These are phyloP conservation scores for Hortaea sp. DNA, from an alignment of 2,329 filamentous ascomycete species.

Conservation along the genomic window DNA sequence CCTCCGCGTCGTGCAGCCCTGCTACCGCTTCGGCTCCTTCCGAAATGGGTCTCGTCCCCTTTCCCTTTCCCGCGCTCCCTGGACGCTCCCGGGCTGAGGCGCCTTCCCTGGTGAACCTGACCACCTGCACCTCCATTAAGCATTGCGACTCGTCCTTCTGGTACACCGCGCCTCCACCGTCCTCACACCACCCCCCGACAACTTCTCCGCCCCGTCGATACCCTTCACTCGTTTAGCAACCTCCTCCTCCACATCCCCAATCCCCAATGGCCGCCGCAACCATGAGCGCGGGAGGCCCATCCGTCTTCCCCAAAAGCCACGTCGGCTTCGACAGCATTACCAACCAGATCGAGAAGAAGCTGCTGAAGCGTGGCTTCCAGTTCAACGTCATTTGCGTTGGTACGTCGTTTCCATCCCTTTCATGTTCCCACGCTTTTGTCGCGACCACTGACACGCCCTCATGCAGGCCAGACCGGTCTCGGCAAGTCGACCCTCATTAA, in stretches of 20 bases:
- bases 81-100: not conserved
- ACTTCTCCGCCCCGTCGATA: no score
- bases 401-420: conserved; percentile 44
- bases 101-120: not conserved
- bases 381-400: conserved; percentile 99
- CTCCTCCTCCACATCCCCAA: no score
- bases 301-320: conserved; percentile 85
- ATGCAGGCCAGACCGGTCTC: conserved; percentile 85
- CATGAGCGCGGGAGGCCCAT: conserved; percentile 43
- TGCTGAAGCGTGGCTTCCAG: conserved; percentile 98
- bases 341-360: conserved; percentile 98
- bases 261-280: conserved; percentile 7
- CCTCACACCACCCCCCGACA: no score
- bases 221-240: no score
- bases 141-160: no score
- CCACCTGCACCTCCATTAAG: no score
- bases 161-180: no score
- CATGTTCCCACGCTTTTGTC: not conserved
- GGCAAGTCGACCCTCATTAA: conserved; percentile 99
- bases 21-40: not conserved
- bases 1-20: not conserved
- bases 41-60: not conserved
- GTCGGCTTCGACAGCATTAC: conserved; percentile 99
- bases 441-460: not conserved
- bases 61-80: not conserved